A percentile compares a stretch with the other conserved stretches of the same genome.
Conservation (phyloP, 768 basidiomycete genomes). For the Pisolithus orientalis region DNA sequence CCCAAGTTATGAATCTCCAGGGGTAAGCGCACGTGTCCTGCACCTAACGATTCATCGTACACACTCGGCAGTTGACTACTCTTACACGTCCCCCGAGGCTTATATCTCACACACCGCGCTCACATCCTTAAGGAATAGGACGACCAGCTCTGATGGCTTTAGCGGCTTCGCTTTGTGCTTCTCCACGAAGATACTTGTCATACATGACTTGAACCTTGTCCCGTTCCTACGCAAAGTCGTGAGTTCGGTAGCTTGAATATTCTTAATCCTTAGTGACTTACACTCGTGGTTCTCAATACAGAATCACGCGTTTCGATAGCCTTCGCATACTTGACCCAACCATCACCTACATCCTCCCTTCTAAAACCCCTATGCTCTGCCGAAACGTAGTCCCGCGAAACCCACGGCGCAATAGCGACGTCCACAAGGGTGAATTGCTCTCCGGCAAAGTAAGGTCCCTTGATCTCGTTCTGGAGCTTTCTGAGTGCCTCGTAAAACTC, state of each 20-base stretch:
- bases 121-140: conserved; percentile 26
- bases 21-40: no score
- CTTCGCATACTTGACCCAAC: conserved; percentile 42
- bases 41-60: background rate
- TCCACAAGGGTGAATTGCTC: conserved; percentile 50
- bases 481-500: conserved; percentile 34
- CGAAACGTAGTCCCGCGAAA: conserved; percentile 41
- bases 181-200: conserved; percentile 50
- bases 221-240: conserved; percentile 21
- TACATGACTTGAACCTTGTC: conserved; percentile 44
- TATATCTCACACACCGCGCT: background rate
- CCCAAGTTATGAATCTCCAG: no score
- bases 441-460: conserved; percentile 53
- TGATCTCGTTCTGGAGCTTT: conserved; percentile 30
- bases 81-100: background rate
- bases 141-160: conserved; percentile 44
- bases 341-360: conserved; percentile 34
- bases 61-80: background rate
- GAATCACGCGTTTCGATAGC: conserved; percentile 38
- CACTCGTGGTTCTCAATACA: conserved; percentile 40
- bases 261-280: conserved; percentile 11
- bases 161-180: conserved; percentile 48
- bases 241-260: background rate
- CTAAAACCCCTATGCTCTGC: conserved; percentile 44
- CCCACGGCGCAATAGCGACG: conserved; percentile 52